Base-by-base conservation (phyloP, 176 grass and related monocot genomes). In the Phragmites australis region DNA sequence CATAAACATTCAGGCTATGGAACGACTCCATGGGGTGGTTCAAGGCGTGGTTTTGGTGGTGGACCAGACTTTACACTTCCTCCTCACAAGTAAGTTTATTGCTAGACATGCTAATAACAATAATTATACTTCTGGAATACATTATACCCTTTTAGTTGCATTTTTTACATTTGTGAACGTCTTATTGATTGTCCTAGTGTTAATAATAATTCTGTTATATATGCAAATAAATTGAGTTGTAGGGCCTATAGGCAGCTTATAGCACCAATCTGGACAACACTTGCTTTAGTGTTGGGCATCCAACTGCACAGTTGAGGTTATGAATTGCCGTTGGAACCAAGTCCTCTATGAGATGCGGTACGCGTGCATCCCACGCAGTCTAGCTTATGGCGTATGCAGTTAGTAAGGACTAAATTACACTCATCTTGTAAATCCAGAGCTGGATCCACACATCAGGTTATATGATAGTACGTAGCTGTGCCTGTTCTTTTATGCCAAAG, bases 1-100 rank as follows among this genome's bases (percentile, higher is more conserved):
- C 86, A 85, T 84, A 94, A 89, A 78, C 83, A 94, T 81, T 81
- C 92, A 74, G 79, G 84, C 52, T 94, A 87, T 44, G 90, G 88
- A 59, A 79, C 76, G 34, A 46, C 89, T 86, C 47, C 86, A 79
- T 95, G 97, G 97, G 88, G 86, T 72, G 93, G 88, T 90, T 80
- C 86, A 76, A 89, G 61, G 59, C 97, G 97, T 82, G 88, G 84
- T 46, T 81, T 72, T 86, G 92, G 96, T 61, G 79, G 71, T 44
- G 88, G 89, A 62, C 67, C 95, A 72, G 97, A 99, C 91, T 99
- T 99, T 44, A 88, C 93, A 48, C 93, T 99, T 60, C 92, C 97
- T 70, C 74, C 97, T 15, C 93, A 99, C 79, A 99, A 99, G 97
- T 99, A 95, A 93, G 90, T 58, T 87, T 58, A 68, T 47, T 61